Evolutionary conservation across 2,329 filamentous ascomycete species (phyloP).

Genomic region (Alternaria dauci): DNA sequence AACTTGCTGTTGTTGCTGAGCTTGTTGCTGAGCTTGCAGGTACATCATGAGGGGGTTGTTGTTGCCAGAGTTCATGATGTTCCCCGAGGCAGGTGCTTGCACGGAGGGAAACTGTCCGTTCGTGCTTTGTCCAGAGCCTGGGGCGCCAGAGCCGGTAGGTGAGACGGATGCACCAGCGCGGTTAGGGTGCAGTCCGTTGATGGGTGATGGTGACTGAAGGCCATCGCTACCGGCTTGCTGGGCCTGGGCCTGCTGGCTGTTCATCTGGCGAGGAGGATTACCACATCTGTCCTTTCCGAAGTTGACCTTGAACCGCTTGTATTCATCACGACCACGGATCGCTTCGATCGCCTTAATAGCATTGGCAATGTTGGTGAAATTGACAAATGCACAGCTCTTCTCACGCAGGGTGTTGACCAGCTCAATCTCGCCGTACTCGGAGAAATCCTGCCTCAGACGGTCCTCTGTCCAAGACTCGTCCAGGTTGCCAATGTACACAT

Average conservation of each 20-base stretch:
- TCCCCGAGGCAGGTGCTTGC: conserved; percentile 71
- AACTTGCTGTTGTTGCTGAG: conserved; percentile 55
- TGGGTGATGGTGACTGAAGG: conserved; percentile 63
- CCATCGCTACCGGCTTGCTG: conserved; percentile 72
- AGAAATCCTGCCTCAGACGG: conserved; percentile 92
- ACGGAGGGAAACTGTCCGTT: conserved; percentile 69
- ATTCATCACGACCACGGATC: conserved; percentile 92
- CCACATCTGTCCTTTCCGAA: conserved; percentile 99
- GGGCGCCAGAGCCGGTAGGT: conserved; percentile 65
- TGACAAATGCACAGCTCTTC: conserved; percentile 99
- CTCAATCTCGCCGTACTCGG: conserved; percentile 97
- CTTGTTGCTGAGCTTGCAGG: conserved; percentile 71
- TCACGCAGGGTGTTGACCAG: conserved; percentile 94
- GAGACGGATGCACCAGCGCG: conserved; percentile 66
- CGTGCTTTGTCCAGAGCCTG: conserved; percentile 61
- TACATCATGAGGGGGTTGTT: conserved; percentile 95
- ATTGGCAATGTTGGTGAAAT: conserved; percentile 99
- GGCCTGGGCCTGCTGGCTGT: conserved; percentile 65
- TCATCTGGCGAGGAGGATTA: conserved; percentile 89
- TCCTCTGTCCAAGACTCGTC: conserved; percentile 98
- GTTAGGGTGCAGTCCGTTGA: conserved; percentile 66
- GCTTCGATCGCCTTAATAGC: conserved; percentile 99
- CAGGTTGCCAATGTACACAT: conserved; percentile 97
- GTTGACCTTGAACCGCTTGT: conserved; percentile 99
- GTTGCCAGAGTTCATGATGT: conserved; percentile 77